phyloP scores from a whole-genome alignment of 1,284 basidiomycete genomes.

The Marasmius sp. region DNA sequence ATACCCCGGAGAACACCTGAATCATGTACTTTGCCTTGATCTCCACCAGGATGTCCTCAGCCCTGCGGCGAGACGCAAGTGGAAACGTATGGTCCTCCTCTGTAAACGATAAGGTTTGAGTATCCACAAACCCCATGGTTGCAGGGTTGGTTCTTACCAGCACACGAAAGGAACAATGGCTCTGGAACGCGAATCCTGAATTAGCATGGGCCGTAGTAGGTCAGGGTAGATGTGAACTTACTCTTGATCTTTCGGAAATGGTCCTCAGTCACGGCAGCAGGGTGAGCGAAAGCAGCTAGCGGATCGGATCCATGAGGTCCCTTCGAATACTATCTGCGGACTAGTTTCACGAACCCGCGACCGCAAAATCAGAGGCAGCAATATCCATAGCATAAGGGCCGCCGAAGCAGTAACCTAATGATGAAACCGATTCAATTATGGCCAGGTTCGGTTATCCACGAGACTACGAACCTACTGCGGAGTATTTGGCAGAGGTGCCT shows the following conservation, averaged over 20 bases:
- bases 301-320: neutral
- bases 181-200: constrained; percentile 28
- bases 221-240: constrained; percentile 25
- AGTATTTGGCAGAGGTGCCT: constrained; percentile 25
- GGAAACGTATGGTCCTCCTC: constrained; percentile 48
- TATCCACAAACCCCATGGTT: neutral
- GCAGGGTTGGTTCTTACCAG: constrained; percentile 33
- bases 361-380: constrained; percentile 40
- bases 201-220: neutral
- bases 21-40: constrained; percentile 43
- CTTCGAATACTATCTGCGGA: neutral
- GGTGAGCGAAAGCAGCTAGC: constrained; percentile 55
- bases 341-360: constrained; percentile 37
- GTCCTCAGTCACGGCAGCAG: constrained; percentile 48
- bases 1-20: constrained; percentile 50
- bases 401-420: constrained; percentile 57
- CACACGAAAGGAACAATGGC: constrained; percentile 52
- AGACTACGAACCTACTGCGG: constrained; percentile 34
- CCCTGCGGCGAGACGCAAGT: constrained; percentile 39
- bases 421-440: too few species aligned
- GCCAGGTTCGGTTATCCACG: neutral
- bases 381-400: constrained; percentile 49
- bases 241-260: constrained; percentile 48
- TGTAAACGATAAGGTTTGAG: constrained; percentile 14
- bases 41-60: constrained; percentile 45